phyloP scores from a whole-genome alignment of 805 yeast genomes.

The Pachysolen tannophilus region DNA sequence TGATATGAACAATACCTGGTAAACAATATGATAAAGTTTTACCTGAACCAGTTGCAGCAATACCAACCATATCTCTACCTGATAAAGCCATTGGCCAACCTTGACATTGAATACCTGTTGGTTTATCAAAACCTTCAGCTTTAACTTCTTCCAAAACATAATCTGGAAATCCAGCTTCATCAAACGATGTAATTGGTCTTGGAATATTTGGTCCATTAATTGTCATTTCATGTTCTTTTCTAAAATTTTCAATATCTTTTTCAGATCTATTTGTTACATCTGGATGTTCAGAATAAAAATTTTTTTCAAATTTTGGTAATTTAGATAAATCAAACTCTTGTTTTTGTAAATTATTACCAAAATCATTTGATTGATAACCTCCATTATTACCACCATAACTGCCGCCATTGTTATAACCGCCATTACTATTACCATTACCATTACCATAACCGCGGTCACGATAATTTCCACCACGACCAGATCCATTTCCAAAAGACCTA shows the following conservation, averaged over 20 bases:
- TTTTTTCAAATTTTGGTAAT: slow-evolving; percentile 88
- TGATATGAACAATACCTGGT: slow-evolving; percentile 95
- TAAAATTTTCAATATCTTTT: slow-evolving; percentile 64
- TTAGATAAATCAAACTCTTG: slow-evolving; percentile 77
- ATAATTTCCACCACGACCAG: slow-evolving; percentile 26
- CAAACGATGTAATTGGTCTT: slow-evolving; percentile 85
- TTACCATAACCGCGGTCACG: slow-evolving; percentile 30
- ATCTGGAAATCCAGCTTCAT: slow-evolving; percentile 97
- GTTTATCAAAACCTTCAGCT: slow-evolving; percentile 86
- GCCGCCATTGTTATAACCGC: slow-evolving; percentile 23
- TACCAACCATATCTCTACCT: slow-evolving; percentile 99
- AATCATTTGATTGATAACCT: slow-evolving; percentile 26
- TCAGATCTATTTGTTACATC: slow-evolving; percentile 69
- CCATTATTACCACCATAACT: slow-evolving; percentile 35
- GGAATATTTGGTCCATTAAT: slow-evolving; percentile 81
- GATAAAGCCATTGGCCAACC: slow-evolving; percentile 99
- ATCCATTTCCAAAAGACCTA: slow-evolving; percentile 25
- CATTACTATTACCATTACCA: slow-evolving; percentile 27
- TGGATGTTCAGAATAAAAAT: slow-evolving; percentile 85
- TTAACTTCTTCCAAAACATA: slow-evolving; percentile 85
- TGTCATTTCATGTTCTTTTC: slow-evolving; percentile 82
- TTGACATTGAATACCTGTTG: slow-evolving; percentile 97
- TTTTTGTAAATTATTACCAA: slow-evolving; percentile 50
- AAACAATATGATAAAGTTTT: slow-evolving; percentile 95
- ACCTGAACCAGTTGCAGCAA: slow-evolving; percentile 99